Conservation (phyloP, 257 asterid species). For the Gardenia jasminoides region DNA sequence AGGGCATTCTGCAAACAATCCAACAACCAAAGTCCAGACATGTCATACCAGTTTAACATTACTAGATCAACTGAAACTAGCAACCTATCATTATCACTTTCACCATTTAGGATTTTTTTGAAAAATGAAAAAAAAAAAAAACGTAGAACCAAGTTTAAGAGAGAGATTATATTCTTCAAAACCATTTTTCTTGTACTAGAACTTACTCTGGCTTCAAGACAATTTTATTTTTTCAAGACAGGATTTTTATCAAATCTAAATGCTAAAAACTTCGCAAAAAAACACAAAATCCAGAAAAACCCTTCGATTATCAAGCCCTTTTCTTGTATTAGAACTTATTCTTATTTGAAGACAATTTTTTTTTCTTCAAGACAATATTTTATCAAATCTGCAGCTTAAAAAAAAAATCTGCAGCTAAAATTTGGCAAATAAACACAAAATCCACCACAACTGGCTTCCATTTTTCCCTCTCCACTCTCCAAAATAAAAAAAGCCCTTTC, state of each 20-base stretch:
- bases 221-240: neutral
- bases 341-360: neutral
- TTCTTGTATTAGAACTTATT: neutral
- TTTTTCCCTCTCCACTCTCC: neutral
- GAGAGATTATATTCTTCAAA: no score
- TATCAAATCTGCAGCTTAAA: neutral
- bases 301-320: neutral
- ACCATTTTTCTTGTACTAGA: neutral
- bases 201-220: no score
- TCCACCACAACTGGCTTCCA: neutral
- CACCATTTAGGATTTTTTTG: no score
- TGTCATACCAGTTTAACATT: neutral
- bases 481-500: neutral
- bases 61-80: neutral
- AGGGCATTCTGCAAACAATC: constrained; percentile 48
- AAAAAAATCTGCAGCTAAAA: neutral
- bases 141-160: no score
- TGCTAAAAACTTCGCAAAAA: neutral
- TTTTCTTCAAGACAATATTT: neutral
- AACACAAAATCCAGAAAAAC: neutral
- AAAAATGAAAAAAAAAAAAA: no score
- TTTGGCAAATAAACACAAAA: neutral
- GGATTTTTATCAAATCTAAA: neutral
- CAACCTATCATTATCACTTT: neutral
- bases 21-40: neutral